Evolutionary conservation across 495 filamentous ascomycete genomes (phyloP), one percentile per base, ranked within the genome.

Genomic region (Penicillium macrosclerotiorum): DNA sequence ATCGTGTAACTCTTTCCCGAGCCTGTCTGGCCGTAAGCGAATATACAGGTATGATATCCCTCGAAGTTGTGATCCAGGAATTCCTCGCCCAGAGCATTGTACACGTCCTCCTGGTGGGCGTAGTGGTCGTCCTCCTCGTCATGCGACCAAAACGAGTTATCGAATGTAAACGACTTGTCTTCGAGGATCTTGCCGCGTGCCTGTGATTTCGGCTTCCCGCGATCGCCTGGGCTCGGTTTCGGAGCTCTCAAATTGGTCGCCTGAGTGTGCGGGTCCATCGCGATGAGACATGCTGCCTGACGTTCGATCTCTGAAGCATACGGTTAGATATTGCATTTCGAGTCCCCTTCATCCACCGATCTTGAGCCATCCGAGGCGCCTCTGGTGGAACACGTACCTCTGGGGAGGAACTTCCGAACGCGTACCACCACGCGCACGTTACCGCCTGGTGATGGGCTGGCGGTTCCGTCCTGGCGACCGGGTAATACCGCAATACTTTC

Each of bases 21-120:
- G 14, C 93, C 93, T 0, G 93, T 99, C 74, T 99, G 93, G 12
- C 93, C 92, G 56, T 99, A 99, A 33, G 93, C 94, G 59, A 99
- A 97, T 50, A 99, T 97, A 62, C 93, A 99, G 0, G 93, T 99
- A 66, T 99, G 90, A 68, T 97, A 99, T 46, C 93, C 93, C 58
- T 96, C 92, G 52, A 99, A 99, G 67, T 99, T 99, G 72, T 97
- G 94, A 64, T 99, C 94, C 40, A 99, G 75, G 48, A 97, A 97
- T 52, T 97, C 94, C 61, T 97, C 93, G 25, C 94, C 93, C 4
- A 99, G 77, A 24, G 83, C 83, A 61, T 95, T 87, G 73, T 99
- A 99, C 32, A 99, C 85, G 60, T 96, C 88, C 52, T 91, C 90
- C 57, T 99, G 93, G 45, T 82, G 73, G 14, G 86, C 88, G 55